phyloP scores from a whole-genome alignment of 192 early-diverging fungal species.

The Backusella westeae region DNA sequence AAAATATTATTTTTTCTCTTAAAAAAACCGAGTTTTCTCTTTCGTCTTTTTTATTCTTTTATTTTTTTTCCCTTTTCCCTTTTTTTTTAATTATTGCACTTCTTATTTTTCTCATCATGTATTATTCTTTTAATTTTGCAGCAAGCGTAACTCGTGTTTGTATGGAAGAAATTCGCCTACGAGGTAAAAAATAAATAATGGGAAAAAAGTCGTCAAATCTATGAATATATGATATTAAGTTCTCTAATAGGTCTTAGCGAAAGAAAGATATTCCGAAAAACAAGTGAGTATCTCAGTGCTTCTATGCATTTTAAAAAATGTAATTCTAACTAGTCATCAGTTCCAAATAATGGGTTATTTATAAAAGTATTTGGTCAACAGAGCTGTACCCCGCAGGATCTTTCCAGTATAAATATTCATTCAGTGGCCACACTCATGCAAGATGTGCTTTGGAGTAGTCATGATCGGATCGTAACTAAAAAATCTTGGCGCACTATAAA shows the following conservation, averaged over 20 bases:
- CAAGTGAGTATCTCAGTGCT: constrained; percentile 6
- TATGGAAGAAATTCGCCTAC: constrained; percentile 22
- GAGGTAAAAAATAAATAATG: constrained; percentile 9
- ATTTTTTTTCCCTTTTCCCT: background rate
- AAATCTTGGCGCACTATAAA: constrained; percentile 34
- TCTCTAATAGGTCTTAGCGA: constrained; percentile 22
- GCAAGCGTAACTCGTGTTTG: constrained; percentile 17
- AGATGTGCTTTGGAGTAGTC: constrained; percentile 30
- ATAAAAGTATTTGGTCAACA: constrained; percentile 30
- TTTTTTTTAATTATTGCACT: background rate
- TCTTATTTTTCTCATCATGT: constrained; percentile 4
- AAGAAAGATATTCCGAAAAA: constrained; percentile 30
- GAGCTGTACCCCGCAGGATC: constrained; percentile 16
- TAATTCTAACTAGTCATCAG: background rate
- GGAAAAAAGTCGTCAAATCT: background rate
- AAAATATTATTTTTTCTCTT: background rate
- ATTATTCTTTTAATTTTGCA: constrained; percentile 25
- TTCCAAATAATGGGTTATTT: constrained; percentile 28
- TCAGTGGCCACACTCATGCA: constrained; percentile 32
- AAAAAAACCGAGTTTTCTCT: background rate
- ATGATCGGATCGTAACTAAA: constrained; percentile 29
- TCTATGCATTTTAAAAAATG: background rate
- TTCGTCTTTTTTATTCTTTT: background rate
- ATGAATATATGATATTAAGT: background rate
- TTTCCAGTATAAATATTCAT: constrained; percentile 20